Evolutionary conservation across 306 rosid species (phyloP).

Genomic region (Prunus salicina): DNA sequence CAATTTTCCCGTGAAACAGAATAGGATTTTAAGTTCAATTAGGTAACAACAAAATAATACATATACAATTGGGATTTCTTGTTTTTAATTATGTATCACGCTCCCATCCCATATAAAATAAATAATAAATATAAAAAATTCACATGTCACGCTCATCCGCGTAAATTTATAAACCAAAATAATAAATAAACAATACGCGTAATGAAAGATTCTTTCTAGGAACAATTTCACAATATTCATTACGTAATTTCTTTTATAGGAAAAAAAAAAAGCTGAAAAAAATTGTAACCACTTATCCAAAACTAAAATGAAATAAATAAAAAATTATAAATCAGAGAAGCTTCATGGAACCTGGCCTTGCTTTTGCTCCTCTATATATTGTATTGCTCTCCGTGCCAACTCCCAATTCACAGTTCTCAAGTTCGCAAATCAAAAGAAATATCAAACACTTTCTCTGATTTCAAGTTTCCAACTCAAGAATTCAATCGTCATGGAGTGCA

Average conservation of each 20-base stretch:
- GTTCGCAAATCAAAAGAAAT: neutral
- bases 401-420: neutral
- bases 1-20: no score
- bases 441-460: neutral
- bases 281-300: neutral
- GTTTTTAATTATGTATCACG: neutral
- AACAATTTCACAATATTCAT: neutral
- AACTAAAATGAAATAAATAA: no score
- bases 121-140: neutral
- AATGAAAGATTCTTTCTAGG: neutral
- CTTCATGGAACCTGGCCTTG: neutral
- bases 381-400: neutral
- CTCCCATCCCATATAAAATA: neutral
- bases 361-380: neutral
- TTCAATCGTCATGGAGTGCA: conserved; percentile 35
- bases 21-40: neutral
- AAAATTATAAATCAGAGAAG: neutral
- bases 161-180: neutral
- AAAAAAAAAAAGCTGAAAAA: neutral
- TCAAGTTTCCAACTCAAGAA: neutral
- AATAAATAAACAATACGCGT: neutral
- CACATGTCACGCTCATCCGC: neutral
- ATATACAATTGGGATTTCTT: neutral
- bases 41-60: neutral
- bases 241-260: no score